A percentile compares a stretch with the other conserved stretches of the same genome.
phyloP scores from a whole-genome alignment of 2,329 filamentous ascomycete species.

The Aspergillus versicolor region DNA sequence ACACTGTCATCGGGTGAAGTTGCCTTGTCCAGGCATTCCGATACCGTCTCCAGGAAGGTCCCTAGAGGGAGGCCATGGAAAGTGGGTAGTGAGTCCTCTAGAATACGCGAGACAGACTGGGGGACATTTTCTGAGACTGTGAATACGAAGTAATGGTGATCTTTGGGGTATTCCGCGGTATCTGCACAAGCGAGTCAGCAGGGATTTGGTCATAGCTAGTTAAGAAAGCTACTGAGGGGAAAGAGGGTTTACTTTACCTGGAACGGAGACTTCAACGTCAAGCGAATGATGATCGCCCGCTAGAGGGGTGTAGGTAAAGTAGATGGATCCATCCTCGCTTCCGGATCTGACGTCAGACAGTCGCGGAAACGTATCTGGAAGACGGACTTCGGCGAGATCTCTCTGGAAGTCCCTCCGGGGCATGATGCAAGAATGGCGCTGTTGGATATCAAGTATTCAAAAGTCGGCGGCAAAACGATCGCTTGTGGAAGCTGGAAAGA shows the following conservation, averaged over 20 bases:
- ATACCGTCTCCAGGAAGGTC: conserved; percentile 39
- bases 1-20: conserved; percentile 2
- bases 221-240: too few relatives aligned
- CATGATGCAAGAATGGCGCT: conserved; percentile 49
- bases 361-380: conserved; percentile 41
- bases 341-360: conserved; percentile 60
- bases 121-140: conserved; percentile 46
- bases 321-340: conserved; percentile 70
- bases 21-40: conserved; percentile 10
- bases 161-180: conserved; percentile 59
- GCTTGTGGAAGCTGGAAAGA: background rate
- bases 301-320: conserved; percentile 55
- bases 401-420: conserved; percentile 63
- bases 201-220: background rate
- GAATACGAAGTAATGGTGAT: conserved; percentile 59
- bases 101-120: conserved; percentile 21
- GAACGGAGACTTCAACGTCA: conserved; percentile 39
- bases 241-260: conserved; percentile 30
- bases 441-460: background rate
- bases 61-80: conserved; percentile 46
- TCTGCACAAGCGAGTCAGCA: conserved; percentile 40
- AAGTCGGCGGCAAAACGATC: too few relatives aligned
- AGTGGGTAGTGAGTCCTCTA: conserved; percentile 47
- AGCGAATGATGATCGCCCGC: conserved; percentile 25
- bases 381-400: conserved; percentile 52